Percentiles rank a stretch among this genome's conserved stretches.
Evolutionary conservation across 257 asterid genomes (phyloP).

Genomic region (Salvia hispanica): DNA sequence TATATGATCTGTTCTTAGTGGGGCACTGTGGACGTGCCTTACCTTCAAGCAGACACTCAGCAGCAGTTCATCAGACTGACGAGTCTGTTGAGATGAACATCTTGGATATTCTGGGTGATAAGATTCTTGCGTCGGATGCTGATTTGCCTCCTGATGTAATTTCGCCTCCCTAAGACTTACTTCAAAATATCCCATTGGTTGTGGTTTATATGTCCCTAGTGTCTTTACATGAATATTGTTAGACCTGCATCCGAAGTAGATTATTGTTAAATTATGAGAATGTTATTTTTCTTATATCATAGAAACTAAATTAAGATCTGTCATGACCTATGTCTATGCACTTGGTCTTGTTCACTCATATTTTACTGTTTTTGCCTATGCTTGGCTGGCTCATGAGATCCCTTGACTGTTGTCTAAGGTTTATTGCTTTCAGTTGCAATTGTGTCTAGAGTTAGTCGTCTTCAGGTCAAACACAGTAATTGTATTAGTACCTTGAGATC

Average conservation of each 20-base stretch:
- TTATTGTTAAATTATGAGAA: slow-evolving; percentile 2
- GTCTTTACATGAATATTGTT: slow-evolving; percentile 22
- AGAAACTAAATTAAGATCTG: slow-evolving; percentile 3
- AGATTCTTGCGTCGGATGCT: slow-evolving; percentile 66
- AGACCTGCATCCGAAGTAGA: not conserved
- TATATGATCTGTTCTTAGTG: slow-evolving; percentile 82
- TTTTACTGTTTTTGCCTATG: not conserved
- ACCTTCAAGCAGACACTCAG: slow-evolving; percentile 65
- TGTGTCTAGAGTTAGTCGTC: slow-evolving; percentile 8
- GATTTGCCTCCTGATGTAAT: slow-evolving; percentile 84
- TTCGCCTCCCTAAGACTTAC: slow-evolving; percentile 27
- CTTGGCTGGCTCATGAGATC: slow-evolving; percentile 12
- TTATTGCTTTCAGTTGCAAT: slow-evolving; percentile 1
- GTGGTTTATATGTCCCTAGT: slow-evolving; percentile 32
- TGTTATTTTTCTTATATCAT: not conserved
- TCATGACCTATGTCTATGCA: not conserved
- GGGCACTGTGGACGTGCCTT: slow-evolving; percentile 98
- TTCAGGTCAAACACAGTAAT: slow-evolving; percentile 20
- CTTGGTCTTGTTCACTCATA: slow-evolving; percentile 7
- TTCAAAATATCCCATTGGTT: slow-evolving; percentile 22
- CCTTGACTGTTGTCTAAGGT: slow-evolving; percentile 7
- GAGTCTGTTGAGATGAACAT: slow-evolving; percentile 85
- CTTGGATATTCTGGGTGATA: slow-evolving; percentile 78
- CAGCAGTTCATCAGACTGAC: slow-evolving; percentile 59
- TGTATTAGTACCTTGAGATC: not conserved